Conservation (phyloP, 1,139 yeast genomes). For the Yamadazyma triangularis region DNA sequence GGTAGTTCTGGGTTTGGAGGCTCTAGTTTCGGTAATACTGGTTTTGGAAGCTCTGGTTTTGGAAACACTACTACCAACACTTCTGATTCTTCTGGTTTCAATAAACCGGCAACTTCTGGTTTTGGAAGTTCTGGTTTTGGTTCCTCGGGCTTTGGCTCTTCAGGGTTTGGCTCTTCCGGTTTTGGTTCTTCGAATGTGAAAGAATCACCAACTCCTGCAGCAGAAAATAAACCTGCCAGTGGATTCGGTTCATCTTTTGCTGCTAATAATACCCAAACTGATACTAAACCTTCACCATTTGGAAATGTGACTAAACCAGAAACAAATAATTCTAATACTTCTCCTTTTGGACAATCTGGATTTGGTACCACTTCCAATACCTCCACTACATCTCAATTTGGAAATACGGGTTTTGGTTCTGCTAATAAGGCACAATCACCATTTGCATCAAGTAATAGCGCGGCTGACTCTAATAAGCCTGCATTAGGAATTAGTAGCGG, state of each 20-base stretch:
- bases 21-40: conserved; percentile 3
- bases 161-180: conserved; percentile 8
- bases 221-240: conserved; percentile 4
- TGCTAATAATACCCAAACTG: conserved; percentile 3
- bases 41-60: conserved; percentile 1
- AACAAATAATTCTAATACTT: conserved; percentile 5
- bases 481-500: conserved; percentile 14
- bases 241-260: conserved; percentile 10
- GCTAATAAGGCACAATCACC: conserved; percentile 3
- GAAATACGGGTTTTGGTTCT: conserved; percentile 9
- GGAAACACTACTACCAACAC: neutral
- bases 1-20: conserved; percentile 4
- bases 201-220: conserved; percentile 1
- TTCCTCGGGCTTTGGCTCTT: conserved; percentile 6
- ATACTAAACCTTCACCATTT: conserved; percentile 6
- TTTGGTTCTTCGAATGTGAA: conserved; percentile 2
- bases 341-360: conserved; percentile 17
- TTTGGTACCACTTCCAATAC: conserved; percentile 6
- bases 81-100: neutral
- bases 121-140: conserved; percentile 12
- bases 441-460: neutral
- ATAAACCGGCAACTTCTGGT: no score
- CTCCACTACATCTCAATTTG: conserved; percentile 15
- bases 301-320: conserved; percentile 6
- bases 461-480: conserved; percentile 5